These are phyloP conservation scores for Chrysosphaeria jannelii DNA, from an alignment of 2,329 filamentous ascomycete genomes.

Conservation along the genomic window DNA sequence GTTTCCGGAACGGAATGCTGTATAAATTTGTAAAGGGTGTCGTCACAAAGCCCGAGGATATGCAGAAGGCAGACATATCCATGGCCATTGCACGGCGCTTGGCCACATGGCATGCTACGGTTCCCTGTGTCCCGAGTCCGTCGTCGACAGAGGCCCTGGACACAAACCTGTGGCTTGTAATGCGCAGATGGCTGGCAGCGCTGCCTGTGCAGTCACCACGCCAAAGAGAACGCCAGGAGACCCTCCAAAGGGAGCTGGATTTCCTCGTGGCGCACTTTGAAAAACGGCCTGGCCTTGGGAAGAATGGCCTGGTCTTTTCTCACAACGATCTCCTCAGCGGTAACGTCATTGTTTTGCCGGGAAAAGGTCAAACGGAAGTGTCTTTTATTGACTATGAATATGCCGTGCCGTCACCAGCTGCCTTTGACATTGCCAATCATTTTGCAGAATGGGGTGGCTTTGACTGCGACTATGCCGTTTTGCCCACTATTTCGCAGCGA, in stretches of 20 bases:
- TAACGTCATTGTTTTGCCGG: conserved; percentile 57
- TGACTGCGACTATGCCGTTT: conserved; percentile 63
- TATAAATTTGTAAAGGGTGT: conserved; percentile 71
- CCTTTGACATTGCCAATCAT: conserved; percentile 93
- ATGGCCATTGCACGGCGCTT: conserved; percentile 56
- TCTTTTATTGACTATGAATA: conserved; percentile 98
- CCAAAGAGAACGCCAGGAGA: conserved; percentile 33
- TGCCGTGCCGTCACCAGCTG: conserved; percentile 71
- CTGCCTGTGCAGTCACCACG: conserved; percentile 43
- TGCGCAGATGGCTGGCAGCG: conserved; percentile 84
- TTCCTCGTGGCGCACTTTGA: conserved; percentile 41
- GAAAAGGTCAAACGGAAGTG: conserved; percentile 12
- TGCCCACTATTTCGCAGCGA: conserved; percentile 52
- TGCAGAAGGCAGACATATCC: conserved; percentile 48
- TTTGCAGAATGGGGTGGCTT: conserved; percentile 97
- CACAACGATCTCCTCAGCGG: conserved; percentile 91
- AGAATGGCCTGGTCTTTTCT: conserved; percentile 59
- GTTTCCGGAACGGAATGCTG: conserved; percentile 86
- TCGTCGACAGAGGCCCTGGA: conserved; percentile 30
- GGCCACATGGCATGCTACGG: conserved; percentile 71
- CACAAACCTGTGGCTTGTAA: conserved; percentile 83
- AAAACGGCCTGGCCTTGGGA: conserved; percentile 44
- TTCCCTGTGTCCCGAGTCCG: conserved; percentile 25
- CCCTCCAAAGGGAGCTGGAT: conserved; percentile 45
- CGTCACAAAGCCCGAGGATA: conserved; percentile 51